Evolutionary conservation across 208 protist species (phyloP), one percentile per base, ranked within the genome.

Genomic region (Trypanosoma mega): DNA sequence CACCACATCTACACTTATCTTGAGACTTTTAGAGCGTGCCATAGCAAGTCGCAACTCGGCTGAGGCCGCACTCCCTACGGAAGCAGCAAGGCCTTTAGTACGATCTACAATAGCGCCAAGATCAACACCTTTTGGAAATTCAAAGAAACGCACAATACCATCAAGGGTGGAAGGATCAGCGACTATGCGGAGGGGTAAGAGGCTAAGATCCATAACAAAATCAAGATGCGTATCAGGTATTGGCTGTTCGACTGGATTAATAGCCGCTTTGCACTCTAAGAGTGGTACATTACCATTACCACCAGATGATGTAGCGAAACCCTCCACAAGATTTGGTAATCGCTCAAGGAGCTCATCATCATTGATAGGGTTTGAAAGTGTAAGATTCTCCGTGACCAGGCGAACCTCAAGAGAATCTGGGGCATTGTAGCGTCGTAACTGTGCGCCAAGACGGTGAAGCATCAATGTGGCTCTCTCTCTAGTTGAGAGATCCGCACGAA

Each of bases 181-280:
- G 6, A 90, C 75, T 46, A 94, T 73, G 50, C 85, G 82, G 39
- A 94, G 59, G 21, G 85, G 88, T 27, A 91, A 70, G 31, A 94
- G 65, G 51, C 72, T 66, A 31, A 91, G 76, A 20, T 81, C 72
- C 59, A 94, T 48, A 11, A 75, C 78, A 45, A 83, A 74, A 53
- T 94, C 85, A 26, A 92, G 47, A 23, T 72, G 53, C 20, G 82
- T 89, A 58, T 91, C 80, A 23, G 57, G 44, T 34, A 89, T 59
- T 34, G 71, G 78, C 66, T 89, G 78, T 71, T 85, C 76, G 9
- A 85, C 65, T 9, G 88, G 88, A 52, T 87, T 72, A 48, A 91
- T 48, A 26, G 78, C 72, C 3, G 67, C 82, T 14, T 56, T 68
- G 50, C 88, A 68, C 55, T 80, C 71, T 30, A 94, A 58, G 16